Evolutionary conservation across 177 flowering plant species (phyloP), one percentile per base, ranked within the genome.

Genomic region (Tripterygium wilfordii): DNA sequence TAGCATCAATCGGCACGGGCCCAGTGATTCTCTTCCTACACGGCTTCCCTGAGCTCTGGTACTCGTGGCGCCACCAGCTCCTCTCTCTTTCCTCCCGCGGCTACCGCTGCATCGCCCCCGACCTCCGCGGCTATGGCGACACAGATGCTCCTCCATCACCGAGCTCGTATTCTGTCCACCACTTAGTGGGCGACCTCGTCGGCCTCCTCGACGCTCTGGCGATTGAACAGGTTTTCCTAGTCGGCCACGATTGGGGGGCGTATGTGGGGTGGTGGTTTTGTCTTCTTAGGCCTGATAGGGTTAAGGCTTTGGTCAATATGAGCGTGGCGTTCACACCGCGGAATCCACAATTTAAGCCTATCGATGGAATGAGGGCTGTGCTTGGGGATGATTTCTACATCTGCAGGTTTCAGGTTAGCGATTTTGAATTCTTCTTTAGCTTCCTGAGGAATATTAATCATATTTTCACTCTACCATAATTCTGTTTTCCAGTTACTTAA

Each of bases 161-260:
- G 8, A n/a, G 42, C 3, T 54, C 60, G 23, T 81, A 78, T 57
- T 62, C 78, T 5, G 42, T 25, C 7, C 26, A 64, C 41, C 84
- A 78, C 52, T 48, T 80, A 10, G 77, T 71, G 3, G 86, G 86
- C 1, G 83, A 80, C 53, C 60, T 80, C 7, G 42, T 80, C 6
- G 80, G 69, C 5, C 66, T 70, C 16, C 44, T 80, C 0, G 78
- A 77, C 42, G 30, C 49, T 8, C 69, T 75, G 3, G 74, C 72
- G 0, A 15, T 61, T 2, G 79, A 72, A 1, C 58, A 53, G 49
- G 80, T 74, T 17, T 75, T 72, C 47, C 9, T 80, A 29, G 83
- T 80, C 24, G 87, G 64, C 2, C 87, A 80, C 45, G 87, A 80
- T 37, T 80, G 80, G 80, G 87, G 87, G 4, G 83, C 87, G 1